Evolutionary conservation across 2,329 filamentous ascomycete species (phyloP).

Genomic region (Onygenales sp.): DNA sequence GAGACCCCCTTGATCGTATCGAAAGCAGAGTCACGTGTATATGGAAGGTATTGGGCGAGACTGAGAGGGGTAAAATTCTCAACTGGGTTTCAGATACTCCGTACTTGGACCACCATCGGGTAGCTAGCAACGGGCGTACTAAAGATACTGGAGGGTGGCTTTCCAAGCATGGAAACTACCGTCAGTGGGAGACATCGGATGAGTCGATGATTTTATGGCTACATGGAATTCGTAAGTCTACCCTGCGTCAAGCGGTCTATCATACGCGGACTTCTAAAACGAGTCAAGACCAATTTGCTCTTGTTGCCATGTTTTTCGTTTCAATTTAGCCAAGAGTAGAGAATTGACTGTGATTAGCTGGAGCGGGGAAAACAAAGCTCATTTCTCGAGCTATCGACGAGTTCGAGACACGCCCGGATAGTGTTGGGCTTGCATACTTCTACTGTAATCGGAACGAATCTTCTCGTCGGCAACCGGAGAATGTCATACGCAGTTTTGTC

Average conservation of each 20-base stretch:
- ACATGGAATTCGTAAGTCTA: conserved; percentile 16
- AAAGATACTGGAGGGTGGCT: conserved; percentile 15
- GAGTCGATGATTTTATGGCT: conserved; percentile 15
- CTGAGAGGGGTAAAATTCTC: conserved; percentile 12
- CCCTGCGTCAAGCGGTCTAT: background rate
- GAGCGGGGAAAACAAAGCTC: conserved; percentile 11
- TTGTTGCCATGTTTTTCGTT: background rate
- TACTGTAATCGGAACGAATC: conserved; percentile 11
- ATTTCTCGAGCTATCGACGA: conserved; percentile 7
- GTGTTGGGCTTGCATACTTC: conserved; percentile 7
- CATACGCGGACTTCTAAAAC: background rate
- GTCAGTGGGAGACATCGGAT: conserved; percentile 11
- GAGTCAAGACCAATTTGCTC: too few species aligned
- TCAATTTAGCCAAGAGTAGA: background rate
- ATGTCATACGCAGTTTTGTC: conserved; percentile 7
- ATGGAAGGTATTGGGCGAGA: conserved; percentile 2
- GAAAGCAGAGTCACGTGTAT: background rate
- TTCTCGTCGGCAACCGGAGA: conserved; percentile 3
- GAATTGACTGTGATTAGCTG: conserved; percentile 3
- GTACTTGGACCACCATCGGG: conserved; percentile 12
- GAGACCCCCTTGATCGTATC: background rate
- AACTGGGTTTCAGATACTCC: conserved; percentile 18
- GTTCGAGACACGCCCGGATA: background rate
- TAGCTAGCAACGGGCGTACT: conserved; percentile 8
- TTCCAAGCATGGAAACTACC: conserved; percentile 8